These are phyloP conservation scores for Pseudopithomyces chartarum DNA, from an alignment of 2,329 filamentous ascomycete genomes.

Conservation along the genomic window DNA sequence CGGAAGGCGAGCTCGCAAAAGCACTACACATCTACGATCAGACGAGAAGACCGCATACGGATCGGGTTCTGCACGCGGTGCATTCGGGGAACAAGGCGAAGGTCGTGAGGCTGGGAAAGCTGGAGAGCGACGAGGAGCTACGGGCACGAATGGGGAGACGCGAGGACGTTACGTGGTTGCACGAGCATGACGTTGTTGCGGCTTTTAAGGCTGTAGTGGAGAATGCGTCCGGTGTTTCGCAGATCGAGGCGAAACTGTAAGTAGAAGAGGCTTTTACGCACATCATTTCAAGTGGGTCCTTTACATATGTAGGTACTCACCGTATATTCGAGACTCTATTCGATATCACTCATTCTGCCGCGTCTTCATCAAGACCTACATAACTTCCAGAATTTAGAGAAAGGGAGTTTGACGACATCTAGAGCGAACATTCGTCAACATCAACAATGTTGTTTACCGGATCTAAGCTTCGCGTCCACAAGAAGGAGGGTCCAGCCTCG, in stretches of 20 bases:
- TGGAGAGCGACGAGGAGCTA: slow-evolving; percentile 11
- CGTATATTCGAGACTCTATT: too few species aligned
- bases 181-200: neutral
- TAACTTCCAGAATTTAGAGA: too few species aligned
- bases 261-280: neutral
- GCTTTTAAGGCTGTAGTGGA: neutral
- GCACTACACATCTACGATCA: slow-evolving; percentile 42
- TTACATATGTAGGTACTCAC: too few species aligned
- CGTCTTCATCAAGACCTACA: too few species aligned
- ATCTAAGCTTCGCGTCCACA: too few species aligned
- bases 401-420: too few species aligned
- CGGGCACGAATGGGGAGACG: neutral
- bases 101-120: slow-evolving; percentile 19
- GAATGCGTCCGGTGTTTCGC: neutral
- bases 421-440: too few species aligned
- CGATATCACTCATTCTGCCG: too few species aligned
- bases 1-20: slow-evolving; percentile 5
- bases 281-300: too few species aligned
- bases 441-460: too few species aligned
- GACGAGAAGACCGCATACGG: slow-evolving; percentile 43
- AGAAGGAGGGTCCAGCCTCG: neutral
- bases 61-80: slow-evolving; percentile 30
- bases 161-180: neutral
- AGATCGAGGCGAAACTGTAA: neutral
- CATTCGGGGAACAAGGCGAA: slow-evolving; percentile 24